Evolutionary conservation across 208 protist genomes (phyloP), one percentile per base, ranked within the genome.

Genomic region (Polymyxa betae): DNA sequence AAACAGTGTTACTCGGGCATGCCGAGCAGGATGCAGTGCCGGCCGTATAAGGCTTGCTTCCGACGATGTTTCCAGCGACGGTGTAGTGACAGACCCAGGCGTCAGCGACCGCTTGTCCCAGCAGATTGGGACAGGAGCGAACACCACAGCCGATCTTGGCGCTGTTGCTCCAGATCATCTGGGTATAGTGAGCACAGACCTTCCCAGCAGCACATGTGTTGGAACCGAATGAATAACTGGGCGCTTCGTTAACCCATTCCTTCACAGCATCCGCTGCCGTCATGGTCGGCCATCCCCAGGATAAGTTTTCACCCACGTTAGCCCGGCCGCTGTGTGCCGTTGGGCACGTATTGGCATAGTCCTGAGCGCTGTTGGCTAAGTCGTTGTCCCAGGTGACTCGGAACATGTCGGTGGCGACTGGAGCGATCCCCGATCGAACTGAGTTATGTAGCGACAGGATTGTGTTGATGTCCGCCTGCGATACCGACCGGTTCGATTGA

Each of bases 71-170:
- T 12, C 72, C 72, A 43, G 72, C 16, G 5, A n/a, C 12, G 72
- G n/a, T 43, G n/a, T 82, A 82, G 35, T 82, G 72, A 43, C 72
- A 82, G 72, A 82, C 72, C 72, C 72, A 82, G 5, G 72, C 72
- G n/a, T 82, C 72, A 43, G 35, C 72, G 35, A 16, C 40, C 72
- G 72, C 16, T 5, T 82, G 5, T 12, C 72, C 72, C 16, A 82
- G 35, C 72, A 82, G n/a, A n/a, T 82, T 82, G 16, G n/a, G 5
- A n/a, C 72, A 82, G 16, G 72, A 5, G 16, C 16, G 5, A 5
- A 5, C 10, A 43, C 16, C 72, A 43, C 72, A 82, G 5, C 72
- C 72, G 16, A 82, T 5, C 72, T 82, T 82, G 5, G 72, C 5
- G 72, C 16, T 40, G n/a, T 82, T 35, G 12, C 12, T 16, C 72